A percentile compares a stretch with the other conserved stretches of the same genome.
Evolutionary conservation across 1,139 yeast genomes (phyloP).

Genomic region (Blastobotrys illinoisensis): DNA sequence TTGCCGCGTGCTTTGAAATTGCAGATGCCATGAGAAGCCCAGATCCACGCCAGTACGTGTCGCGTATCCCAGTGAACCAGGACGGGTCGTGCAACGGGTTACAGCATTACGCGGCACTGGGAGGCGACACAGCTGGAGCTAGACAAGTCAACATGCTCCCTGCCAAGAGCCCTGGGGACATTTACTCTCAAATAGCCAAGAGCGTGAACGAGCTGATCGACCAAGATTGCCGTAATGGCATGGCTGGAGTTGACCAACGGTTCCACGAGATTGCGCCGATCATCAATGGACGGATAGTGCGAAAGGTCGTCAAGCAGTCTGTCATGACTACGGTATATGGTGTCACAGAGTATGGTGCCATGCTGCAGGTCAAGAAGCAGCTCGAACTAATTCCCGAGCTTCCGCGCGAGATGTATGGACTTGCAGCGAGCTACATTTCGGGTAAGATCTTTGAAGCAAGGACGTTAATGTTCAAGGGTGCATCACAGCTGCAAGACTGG

Average conservation of each 20-base stretch:
- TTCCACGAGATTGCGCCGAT: slow-evolving; percentile 37
- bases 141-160: slow-evolving; percentile 59
- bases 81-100: slow-evolving; percentile 75
- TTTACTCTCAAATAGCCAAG: slow-evolving; percentile 53
- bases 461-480: slow-evolving; percentile 73
- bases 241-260: neutral
- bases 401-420: slow-evolving; percentile 17
- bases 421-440: slow-evolving; percentile 56
- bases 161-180: slow-evolving; percentile 41
- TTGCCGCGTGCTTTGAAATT: slow-evolving; percentile 58
- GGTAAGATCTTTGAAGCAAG: slow-evolving; percentile 68
- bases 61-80: slow-evolving; percentile 62
- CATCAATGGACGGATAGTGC: slow-evolving; percentile 54
- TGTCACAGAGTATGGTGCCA: slow-evolving; percentile 83
- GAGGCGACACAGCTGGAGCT: slow-evolving; percentile 67
- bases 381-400: slow-evolving; percentile 23
- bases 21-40: slow-evolving; percentile 46
- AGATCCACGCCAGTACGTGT: slow-evolving; percentile 49
- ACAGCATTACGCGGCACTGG: slow-evolving; percentile 72
- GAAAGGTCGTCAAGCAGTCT: slow-evolving; percentile 87
- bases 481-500: slow-evolving; percentile 90
- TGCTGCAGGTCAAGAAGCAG: slow-evolving; percentile 52
- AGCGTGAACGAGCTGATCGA: slow-evolving; percentile 47
- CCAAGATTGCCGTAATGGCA: slow-evolving; percentile 39
- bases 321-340: slow-evolving; percentile 98